Conservation (phyloP, 2,329 filamentous ascomycete species). For the Sclerotinia subarctica region DNA sequence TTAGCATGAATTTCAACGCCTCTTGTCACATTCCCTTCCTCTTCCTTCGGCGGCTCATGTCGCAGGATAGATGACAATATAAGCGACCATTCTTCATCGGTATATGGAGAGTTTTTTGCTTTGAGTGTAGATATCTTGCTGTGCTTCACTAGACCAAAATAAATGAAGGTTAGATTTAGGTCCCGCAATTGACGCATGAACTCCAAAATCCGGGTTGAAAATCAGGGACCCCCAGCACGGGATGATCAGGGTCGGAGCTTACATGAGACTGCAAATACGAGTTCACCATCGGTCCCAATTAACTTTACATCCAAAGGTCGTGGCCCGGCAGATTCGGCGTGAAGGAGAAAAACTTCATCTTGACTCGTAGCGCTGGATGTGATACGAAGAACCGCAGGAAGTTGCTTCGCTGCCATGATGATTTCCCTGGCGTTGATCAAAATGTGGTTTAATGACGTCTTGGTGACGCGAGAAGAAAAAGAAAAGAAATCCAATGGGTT, state of each 20-base stretch:
- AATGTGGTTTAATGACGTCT: not conserved
- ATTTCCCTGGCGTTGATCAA: not conserved
- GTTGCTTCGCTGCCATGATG: slow-evolving; percentile 26
- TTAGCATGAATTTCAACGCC: slow-evolving; percentile 60
- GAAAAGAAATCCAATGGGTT: not conserved
- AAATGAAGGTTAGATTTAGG: slow-evolving; percentile 29
- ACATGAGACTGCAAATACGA: slow-evolving; percentile 34
- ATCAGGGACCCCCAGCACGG: slow-evolving; percentile 26
- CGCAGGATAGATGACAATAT: slow-evolving; percentile 58
- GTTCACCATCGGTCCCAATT: slow-evolving; percentile 57
- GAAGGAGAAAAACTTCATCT: slow-evolving; percentile 56
- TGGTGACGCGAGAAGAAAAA: slow-evolving; percentile 21
- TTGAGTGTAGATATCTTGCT: slow-evolving; percentile 52
- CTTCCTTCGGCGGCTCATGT: slow-evolving; percentile 41
- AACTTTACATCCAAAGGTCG: slow-evolving; percentile 61
- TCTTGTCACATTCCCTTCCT: slow-evolving; percentile 53
- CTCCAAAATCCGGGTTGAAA: slow-evolving; percentile 21
- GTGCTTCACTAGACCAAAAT: slow-evolving; percentile 51
- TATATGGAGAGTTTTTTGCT: slow-evolving; percentile 52
- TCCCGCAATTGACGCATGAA: slow-evolving; percentile 36
- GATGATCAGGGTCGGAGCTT: slow-evolving; percentile 31
- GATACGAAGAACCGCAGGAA: slow-evolving; percentile 51
- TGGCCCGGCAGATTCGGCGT: slow-evolving; percentile 51
- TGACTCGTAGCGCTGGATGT: slow-evolving; percentile 39
- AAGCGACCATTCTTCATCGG: slow-evolving; percentile 63